Percentiles rank a stretch among this genome's conserved stretches.
phyloP scores from a whole-genome alignment of 73 alveolate species.

The Uronychia binucleata region DNA sequence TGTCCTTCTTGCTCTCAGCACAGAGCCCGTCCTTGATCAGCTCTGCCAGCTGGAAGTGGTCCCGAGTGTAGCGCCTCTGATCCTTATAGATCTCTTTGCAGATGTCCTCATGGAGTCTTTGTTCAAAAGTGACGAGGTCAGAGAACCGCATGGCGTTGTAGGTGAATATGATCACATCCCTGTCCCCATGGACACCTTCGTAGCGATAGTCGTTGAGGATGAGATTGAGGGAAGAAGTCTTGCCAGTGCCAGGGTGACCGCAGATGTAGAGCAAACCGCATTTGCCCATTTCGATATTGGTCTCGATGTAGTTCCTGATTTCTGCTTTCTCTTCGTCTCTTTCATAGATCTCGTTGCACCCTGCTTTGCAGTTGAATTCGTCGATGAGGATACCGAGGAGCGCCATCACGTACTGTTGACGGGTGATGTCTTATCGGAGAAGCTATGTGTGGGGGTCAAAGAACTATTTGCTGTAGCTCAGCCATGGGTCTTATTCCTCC shows the following conservation, averaged over 20 bases:
- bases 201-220: constrained; percentile 23
- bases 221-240: constrained; percentile 43
- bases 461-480: not conserved
- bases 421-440: not conserved
- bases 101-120: constrained; percentile 25
- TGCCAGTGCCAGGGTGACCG: constrained; percentile 78
- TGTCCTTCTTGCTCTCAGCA: not conserved
- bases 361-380: constrained; percentile 60
- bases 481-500: not conserved
- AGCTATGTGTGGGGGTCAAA: not conserved
- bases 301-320: constrained; percentile 39
- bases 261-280: constrained; percentile 59
- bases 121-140: constrained; percentile 35
- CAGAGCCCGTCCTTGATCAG: not conserved
- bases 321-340: constrained; percentile 47
- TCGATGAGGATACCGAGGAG: constrained; percentile 22
- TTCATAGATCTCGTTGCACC: constrained; percentile 18
- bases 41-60: not conserved
- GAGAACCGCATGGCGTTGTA: constrained; percentile 63
- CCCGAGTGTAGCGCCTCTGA: not conserved
- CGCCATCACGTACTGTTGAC: not conserved
- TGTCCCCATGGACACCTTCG: constrained; percentile 1
- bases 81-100: not conserved
- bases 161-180: constrained; percentile 8
- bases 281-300: constrained; percentile 19